Evolutionary conservation across 2,329 filamentous ascomycete genomes (phyloP).

Genomic region (Colletotrichum sp.): DNA sequence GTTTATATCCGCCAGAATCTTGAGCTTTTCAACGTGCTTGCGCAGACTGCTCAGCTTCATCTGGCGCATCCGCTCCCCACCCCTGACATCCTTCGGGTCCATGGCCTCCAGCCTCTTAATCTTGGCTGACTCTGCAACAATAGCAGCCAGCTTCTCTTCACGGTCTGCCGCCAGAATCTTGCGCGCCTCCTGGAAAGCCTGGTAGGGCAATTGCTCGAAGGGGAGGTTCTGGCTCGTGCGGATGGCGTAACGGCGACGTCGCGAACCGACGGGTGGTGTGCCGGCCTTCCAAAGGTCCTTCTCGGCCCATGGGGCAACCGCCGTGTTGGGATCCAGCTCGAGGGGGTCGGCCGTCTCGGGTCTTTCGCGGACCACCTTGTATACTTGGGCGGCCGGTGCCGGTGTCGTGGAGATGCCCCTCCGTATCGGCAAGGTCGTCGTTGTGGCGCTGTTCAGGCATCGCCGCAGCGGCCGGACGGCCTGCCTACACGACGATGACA

Average conservation of each 20-base stretch:
- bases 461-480: conserved; percentile 60
- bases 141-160: conserved; percentile 77
- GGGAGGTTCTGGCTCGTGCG: conserved; percentile 71
- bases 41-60: conserved; percentile 72
- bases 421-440: conserved; percentile 31
- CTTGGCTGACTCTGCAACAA: conserved; percentile 69
- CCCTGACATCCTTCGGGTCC: conserved; percentile 60
- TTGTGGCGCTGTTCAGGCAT: conserved; percentile 51
- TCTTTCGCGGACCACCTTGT: conserved; percentile 22
- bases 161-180: conserved; percentile 82
- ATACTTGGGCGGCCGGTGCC: conserved; percentile 32
- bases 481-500: conserved; percentile 64
- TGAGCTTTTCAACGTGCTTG: conserved; percentile 75
- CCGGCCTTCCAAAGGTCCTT: conserved; percentile 71
- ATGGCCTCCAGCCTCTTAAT: conserved; percentile 71
- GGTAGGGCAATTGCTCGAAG: conserved; percentile 94
- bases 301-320: conserved; percentile 68
- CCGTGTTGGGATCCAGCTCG: conserved; percentile 71
- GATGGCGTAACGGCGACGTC: conserved; percentile 79
- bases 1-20: conserved; percentile 92
- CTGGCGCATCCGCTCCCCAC: conserved; percentile 70
- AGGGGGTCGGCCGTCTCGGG: conserved; percentile 33
- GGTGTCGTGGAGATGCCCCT: conserved; percentile 34
- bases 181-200: conserved; percentile 96
- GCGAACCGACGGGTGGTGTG: conserved; percentile 78